These are phyloP conservation scores for Camelina neglecta DNA, from an alignment of 345 rosid genomes.

Conservation along the genomic window DNA sequence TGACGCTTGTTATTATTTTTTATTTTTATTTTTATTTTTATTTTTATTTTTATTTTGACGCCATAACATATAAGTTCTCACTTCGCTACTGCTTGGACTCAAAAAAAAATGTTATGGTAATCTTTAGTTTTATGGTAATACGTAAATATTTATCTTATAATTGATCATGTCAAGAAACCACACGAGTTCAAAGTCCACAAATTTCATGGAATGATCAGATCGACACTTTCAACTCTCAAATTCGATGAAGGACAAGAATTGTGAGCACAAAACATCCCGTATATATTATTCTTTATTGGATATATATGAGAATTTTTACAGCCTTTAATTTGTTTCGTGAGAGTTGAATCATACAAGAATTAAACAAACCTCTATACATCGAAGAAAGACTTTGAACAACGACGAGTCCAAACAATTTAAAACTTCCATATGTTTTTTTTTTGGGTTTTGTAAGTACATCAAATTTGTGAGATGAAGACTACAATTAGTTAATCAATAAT, in stretches of 20 bases:
- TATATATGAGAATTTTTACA: neutral
- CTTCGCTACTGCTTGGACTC: no score
- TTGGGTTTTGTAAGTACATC: no score
- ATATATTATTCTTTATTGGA: neutral
- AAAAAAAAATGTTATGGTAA: neutral
- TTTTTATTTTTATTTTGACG: no score
- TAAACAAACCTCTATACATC: neutral
- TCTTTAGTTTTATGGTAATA: neutral
- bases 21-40: no score
- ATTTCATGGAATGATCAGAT: neutral
- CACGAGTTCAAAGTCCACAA: neutral
- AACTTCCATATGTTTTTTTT: no score
- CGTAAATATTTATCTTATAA: neutral
- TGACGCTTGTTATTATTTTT: no score
- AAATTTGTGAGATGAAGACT: no score
- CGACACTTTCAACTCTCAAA: neutral
- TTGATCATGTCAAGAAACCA: neutral
- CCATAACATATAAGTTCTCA: no score
- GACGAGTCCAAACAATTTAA: no score
- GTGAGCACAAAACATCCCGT: neutral
- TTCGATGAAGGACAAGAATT: neutral
- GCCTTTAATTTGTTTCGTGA: neutral
- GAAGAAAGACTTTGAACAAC: neutral
- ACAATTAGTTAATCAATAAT: no score
- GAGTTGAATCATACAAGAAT: neutral